Evolutionary conservation across 2,329 filamentous ascomycete genomes (phyloP).

Genomic region (Trematosphaeria pertusa): DNA sequence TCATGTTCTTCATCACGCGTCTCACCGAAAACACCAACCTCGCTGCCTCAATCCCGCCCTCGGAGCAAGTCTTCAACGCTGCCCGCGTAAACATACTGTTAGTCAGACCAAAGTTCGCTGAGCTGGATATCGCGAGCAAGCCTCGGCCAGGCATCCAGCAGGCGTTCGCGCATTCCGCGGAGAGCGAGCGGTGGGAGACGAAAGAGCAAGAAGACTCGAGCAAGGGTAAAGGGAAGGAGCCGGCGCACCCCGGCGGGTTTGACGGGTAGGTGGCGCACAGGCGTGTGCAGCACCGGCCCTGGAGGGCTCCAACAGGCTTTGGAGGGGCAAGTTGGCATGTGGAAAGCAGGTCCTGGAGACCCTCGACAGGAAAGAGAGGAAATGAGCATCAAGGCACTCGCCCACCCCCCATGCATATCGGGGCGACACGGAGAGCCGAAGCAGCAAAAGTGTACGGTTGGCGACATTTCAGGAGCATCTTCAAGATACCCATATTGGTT

Average conservation of each 20-base stretch:
- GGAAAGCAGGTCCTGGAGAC: no score
- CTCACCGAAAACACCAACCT: constrained; percentile 98
- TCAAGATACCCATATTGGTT: no score
- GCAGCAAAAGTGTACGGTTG: no score
- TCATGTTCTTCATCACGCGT: constrained; percentile 93
- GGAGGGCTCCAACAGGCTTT: no score
- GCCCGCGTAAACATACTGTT: constrained; percentile 90
- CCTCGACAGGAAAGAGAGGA: no score
- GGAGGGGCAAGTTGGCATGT: no score
- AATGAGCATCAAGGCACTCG: no score
- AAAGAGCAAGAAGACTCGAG: not conserved
- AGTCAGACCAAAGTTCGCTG: constrained; percentile 80
- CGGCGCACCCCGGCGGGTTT: not conserved
- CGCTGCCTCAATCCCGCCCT: constrained; percentile 87
- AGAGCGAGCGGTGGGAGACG: constrained; percentile 25
- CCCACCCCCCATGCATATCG: no score
- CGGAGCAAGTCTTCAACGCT: constrained; percentile 89
- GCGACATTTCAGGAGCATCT: no score
- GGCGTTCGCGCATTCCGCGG: constrained; percentile 43
- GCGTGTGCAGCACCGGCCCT: no score
- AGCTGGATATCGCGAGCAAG: constrained; percentile 59
- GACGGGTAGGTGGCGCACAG: no score
- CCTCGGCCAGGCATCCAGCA: constrained; percentile 46
- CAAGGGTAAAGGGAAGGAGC: constrained; percentile 30
- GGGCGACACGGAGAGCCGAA: no score